Evolutionary conservation across 2,329 filamentous ascomycete species (phyloP), one percentile per base, ranked within the genome.

Genomic region (Raffaelea deltoideospora): DNA sequence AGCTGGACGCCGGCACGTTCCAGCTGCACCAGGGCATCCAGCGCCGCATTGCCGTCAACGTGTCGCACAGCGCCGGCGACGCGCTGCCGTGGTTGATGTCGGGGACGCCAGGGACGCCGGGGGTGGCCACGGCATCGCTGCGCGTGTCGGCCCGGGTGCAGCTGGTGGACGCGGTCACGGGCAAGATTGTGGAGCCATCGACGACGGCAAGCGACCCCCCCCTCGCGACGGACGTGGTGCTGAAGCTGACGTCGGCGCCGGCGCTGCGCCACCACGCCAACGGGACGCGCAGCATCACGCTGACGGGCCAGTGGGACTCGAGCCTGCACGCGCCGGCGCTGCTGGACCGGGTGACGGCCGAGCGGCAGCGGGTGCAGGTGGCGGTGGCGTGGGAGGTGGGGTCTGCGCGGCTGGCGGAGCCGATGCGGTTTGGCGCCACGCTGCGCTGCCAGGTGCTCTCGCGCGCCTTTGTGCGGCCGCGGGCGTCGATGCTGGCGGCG

Each of bases 291-390:
- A 86, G 80, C 53, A 77, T 95, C 27, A 87, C 79, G 2, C 67
- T 96, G 31, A 70, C 80, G n/a, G 86, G 82, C 1, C 87, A 96
- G 51, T 98, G 90, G 90, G 90, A 98, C 53, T 95, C 88, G 0
- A 93, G 86, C 50, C 67, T 90, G 46, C 90, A 98, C 56, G 78
- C 76, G 44, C 95, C 90, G 6, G 64, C 93, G n/a, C 67, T 96
- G 13, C 72, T 98, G n/a, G 87, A 98, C 56, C 77, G 88, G 20
- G 79, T 84, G 2, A 96, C 90, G 2, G 74, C 83, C n/a, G 87
- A 95, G 41, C 90, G 86, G 53, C 87, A 90, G 55, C 79, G 81
- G 31, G 82, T 98, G 17, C 87, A 94, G 55, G 78, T 95, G 58
- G 78, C 80, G 0, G 63, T 96, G 10, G 71, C 74, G 14, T 96